phyloP scores from a whole-genome alignment of 352 stramenopile genomes.

The Pythium brassicae region DNA sequence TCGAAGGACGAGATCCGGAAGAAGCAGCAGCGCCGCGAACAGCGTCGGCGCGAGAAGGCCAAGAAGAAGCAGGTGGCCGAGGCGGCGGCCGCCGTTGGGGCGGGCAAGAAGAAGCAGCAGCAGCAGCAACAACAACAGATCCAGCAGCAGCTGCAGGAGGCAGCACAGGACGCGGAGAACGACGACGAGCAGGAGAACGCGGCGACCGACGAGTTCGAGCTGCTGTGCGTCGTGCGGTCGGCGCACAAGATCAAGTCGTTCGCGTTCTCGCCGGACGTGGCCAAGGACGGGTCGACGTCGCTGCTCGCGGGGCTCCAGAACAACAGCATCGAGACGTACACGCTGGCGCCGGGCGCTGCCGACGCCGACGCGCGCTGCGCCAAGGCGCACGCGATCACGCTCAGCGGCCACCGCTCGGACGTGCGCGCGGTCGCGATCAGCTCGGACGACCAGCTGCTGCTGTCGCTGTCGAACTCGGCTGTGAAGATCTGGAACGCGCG shows the following conservation, averaged over 20 bases:
- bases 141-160: slow-evolving; percentile 19
- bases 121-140: slow-evolving; percentile 17
- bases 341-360: slow-evolving; percentile 42
- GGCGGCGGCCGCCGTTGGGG: slow-evolving; percentile 10
- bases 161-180: slow-evolving; percentile 19
- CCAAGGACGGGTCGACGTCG: slow-evolving; percentile 76
- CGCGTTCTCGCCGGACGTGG: slow-evolving; percentile 76
- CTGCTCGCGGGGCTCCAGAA: slow-evolving; percentile 88
- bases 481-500: slow-evolving; percentile 93
- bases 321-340: slow-evolving; percentile 90
- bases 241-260: slow-evolving; percentile 87
- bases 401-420: slow-evolving; percentile 90
- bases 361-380: slow-evolving; percentile 66
- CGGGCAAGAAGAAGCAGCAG: slow-evolving; percentile 17
- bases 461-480: slow-evolving; percentile 78
- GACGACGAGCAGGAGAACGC: slow-evolving; percentile 58
- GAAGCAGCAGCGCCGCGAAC: slow-evolving; percentile 88
- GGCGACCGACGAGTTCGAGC: slow-evolving; percentile 82
- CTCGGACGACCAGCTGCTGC: slow-evolving; percentile 88
- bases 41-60: slow-evolving; percentile 85
- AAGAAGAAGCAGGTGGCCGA: slow-evolving; percentile 65
- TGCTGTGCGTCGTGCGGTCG: slow-evolving; percentile 81
- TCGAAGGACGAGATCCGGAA: slow-evolving; percentile 86
- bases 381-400: slow-evolving; percentile 62
- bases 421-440: slow-evolving; percentile 86